A percentile compares a stretch with the other conserved stretches of the same genome.
These are phyloP conservation scores for Avena sativa DNA, from an alignment of 176 grass and related monocot species.

Conservation along the genomic window DNA sequence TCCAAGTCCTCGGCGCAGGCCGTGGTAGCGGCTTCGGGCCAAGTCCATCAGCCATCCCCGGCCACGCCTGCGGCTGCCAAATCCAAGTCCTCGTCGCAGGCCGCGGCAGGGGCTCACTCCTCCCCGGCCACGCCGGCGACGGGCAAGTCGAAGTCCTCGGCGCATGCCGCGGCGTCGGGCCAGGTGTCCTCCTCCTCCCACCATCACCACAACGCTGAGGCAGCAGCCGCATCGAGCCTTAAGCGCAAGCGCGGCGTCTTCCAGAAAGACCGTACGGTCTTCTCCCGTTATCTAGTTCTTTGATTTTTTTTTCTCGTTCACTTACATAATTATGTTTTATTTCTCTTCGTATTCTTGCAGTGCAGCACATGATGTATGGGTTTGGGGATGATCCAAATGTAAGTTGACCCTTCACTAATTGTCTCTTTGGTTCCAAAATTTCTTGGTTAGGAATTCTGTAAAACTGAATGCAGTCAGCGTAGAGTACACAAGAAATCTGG, in stretches of 20 bases:
- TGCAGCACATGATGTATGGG: constrained; percentile 99
- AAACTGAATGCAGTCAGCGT: neutral
- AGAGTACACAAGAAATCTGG: constrained; percentile 35
- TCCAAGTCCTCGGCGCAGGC: constrained; percentile 15
- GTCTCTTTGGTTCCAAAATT: constrained; percentile 26
- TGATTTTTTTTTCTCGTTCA: neutral
- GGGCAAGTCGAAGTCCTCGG: constrained; percentile 43
- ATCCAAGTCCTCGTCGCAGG: constrained; percentile 16
- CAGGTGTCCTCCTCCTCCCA: constrained; percentile 39
- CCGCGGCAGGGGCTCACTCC: constrained; percentile 12
- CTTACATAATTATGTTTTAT: neutral
- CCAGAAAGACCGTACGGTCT: constrained; percentile 81
- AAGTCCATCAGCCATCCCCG: constrained; percentile 7
- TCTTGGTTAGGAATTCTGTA: neutral
- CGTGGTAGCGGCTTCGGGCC: neutral
- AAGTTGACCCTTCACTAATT: constrained; percentile 26
- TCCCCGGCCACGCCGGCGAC: constrained; percentile 14
- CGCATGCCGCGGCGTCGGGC: constrained; percentile 26
- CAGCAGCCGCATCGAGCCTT: constrained; percentile 52
- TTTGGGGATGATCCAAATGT: constrained; percentile 97
- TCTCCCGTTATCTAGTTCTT: neutral
- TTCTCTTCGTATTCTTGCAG: constrained; percentile 48
- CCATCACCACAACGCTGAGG: constrained; percentile 44
- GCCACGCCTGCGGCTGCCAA: constrained; percentile 24
- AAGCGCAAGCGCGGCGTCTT: constrained; percentile 96